A percentile compares a stretch with the other conserved stretches of the same genome.
These are phyloP conservation scores for Cladorrhinum samala DNA, from an alignment of 495 filamentous ascomycete species.

Conservation along the genomic window DNA sequence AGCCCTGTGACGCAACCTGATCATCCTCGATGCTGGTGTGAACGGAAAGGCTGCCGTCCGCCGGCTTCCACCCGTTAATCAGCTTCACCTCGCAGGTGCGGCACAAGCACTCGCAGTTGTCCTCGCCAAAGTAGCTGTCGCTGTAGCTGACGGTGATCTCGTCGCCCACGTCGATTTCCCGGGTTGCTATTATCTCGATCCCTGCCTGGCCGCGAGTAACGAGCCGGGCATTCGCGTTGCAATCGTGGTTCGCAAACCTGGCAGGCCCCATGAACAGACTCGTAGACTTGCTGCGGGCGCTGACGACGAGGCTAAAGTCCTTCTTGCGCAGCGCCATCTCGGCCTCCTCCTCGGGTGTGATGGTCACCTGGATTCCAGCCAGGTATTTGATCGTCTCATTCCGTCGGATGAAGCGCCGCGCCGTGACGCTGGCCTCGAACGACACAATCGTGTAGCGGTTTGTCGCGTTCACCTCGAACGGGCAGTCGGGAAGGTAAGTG, in stretches of 20 bases:
- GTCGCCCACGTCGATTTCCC: slow-evolving; percentile 77
- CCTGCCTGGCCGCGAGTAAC: slow-evolving; percentile 75
- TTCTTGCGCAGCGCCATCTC: slow-evolving; percentile 69
- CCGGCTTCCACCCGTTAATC: slow-evolving; percentile 73
- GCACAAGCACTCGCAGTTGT: slow-evolving; percentile 95
- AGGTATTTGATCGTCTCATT: slow-evolving; percentile 89
- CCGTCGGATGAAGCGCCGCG: slow-evolving; percentile 66
- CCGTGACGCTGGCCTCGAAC: slow-evolving; percentile 83
- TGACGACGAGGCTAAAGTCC: slow-evolving; percentile 96
- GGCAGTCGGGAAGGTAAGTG: slow-evolving; percentile 87
- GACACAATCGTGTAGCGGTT: slow-evolving; percentile 91
- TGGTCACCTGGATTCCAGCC: slow-evolving; percentile 77
- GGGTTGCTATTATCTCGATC: slow-evolving; percentile 76
- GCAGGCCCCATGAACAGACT: slow-evolving; percentile 91
- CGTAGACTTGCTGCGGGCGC: slow-evolving; percentile 78
- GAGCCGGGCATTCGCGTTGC: slow-evolving; percentile 82
- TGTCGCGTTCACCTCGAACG: slow-evolving; percentile 89
- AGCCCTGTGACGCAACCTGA: slow-evolving; percentile 24
- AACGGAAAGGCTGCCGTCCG: slow-evolving; percentile 29
- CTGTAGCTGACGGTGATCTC: slow-evolving; percentile 96
- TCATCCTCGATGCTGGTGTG: slow-evolving; percentile 43
- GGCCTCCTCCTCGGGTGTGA: slow-evolving; percentile 84
- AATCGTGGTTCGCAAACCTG: slow-evolving; percentile 96
- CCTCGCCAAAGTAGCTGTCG: slow-evolving; percentile 90
- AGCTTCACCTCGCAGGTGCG: slow-evolving; percentile 70